These are phyloP conservation scores for Chlamydomonas sp. DNA, from an alignment of 139 green algal species.

Conservation along the genomic window DNA sequence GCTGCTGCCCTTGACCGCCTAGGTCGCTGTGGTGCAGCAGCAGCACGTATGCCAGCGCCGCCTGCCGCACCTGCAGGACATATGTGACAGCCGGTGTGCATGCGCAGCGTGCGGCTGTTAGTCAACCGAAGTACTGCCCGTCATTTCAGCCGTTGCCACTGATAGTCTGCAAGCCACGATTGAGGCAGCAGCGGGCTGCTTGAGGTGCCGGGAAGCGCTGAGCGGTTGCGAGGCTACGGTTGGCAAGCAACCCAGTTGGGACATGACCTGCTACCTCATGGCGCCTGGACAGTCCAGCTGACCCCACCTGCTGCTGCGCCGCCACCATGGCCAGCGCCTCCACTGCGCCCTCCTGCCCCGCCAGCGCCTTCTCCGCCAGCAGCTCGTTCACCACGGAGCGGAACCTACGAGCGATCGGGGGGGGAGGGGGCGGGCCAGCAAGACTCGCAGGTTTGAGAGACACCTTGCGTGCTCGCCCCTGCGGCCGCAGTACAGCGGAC, in stretches of 20 bases:
- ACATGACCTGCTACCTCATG: not conserved
- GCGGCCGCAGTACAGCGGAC: too few relatives aligned
- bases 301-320: conserved; percentile 13
- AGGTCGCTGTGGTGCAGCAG: conserved; percentile 20
- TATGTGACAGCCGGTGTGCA: not conserved
- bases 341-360: conserved; percentile 44
- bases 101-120: not conserved
- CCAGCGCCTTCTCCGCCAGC: conserved; percentile 32
- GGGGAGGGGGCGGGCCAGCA: not conserved
- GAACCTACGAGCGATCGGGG: not conserved
- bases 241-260: too few relatives aligned
- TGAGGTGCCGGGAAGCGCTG: too few relatives aligned
- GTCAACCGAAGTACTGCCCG: not conserved
- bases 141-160: too few relatives aligned
- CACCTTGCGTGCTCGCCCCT: too few relatives aligned
- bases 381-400: conserved; percentile 43
- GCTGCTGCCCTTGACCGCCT: not conserved
- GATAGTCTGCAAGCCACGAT: too few relatives aligned
- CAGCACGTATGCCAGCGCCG: conserved; percentile 42
- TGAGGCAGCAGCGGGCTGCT: too few relatives aligned
- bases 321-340: conserved; percentile 36
- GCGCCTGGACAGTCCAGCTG: not conserved
- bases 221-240: too few relatives aligned
- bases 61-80: conserved; percentile 1
- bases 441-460: too few relatives aligned